phyloP scores from a whole-genome alignment of 2,329 filamentous ascomycete genomes.

The Alternaria sp. region DNA sequence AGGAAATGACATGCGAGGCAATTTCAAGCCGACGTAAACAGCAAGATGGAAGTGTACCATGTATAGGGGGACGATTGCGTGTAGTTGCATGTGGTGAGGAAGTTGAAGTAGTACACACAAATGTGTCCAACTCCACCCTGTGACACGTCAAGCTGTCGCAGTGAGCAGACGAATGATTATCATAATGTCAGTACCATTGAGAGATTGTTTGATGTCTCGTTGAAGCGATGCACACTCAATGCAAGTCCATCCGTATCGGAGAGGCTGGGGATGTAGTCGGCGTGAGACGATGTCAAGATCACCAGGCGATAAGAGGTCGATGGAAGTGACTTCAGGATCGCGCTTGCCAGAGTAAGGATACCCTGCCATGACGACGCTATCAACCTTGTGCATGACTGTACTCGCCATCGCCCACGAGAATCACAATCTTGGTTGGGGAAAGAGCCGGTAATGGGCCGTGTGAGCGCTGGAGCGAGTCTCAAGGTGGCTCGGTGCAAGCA shows the following conservation, averaged over 20 bases:
- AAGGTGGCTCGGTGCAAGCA: slow-evolving; percentile 1
- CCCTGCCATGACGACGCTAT: not conserved
- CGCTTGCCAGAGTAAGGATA: not conserved
- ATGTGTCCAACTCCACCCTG: not conserved
- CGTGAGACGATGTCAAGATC: not conserved
- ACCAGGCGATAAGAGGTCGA: not conserved
- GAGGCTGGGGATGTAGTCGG: not conserved
- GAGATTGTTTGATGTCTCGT: not conserved
- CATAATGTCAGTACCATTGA: not conserved
- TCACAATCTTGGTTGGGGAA: not conserved
- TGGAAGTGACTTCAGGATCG: not conserved
- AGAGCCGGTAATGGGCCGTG: slow-evolving; percentile 2
- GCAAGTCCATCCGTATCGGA: too few species aligned
- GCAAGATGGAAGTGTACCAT: not conserved
- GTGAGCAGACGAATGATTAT: not conserved
- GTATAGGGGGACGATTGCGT: not conserved
- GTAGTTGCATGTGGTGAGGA: not conserved
- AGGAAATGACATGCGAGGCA: not conserved
- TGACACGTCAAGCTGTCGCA: not conserved
- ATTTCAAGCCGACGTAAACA: not conserved
- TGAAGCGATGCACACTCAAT: not conserved
- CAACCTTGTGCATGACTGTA: not conserved
- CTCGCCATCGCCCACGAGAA: slow-evolving; percentile 1
- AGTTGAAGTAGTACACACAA: not conserved
- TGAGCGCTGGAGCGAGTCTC: not conserved